Percentiles rank a stretch among this genome's conserved stretches.
Evolutionary conservation across 257 asterid genomes (phyloP).

Genomic region (Cinchona pubescens): DNA sequence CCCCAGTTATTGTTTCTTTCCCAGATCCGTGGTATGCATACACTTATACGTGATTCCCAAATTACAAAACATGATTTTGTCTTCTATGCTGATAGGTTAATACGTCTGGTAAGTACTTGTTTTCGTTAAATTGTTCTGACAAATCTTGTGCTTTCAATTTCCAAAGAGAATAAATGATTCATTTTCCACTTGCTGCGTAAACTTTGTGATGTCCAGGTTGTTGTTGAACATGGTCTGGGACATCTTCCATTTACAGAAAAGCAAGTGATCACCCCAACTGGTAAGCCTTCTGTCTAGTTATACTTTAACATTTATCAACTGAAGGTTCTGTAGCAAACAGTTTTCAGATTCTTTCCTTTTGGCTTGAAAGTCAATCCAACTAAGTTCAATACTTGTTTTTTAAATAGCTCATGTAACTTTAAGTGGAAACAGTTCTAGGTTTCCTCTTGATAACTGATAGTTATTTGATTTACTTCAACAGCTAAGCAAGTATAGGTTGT

Average conservation of each 20-base stretch:
- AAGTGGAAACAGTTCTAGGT: neutral
- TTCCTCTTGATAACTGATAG: neutral
- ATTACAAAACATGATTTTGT: conserved; percentile 91
- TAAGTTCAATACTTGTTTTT: too few species aligned
- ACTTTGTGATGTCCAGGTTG: conserved; percentile 57
- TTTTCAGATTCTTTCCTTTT: conserved; percentile 1
- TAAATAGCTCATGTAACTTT: neutral
- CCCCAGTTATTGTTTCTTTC: conserved; percentile 27
- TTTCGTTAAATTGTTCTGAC: conserved; percentile 20
- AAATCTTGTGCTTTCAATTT: neutral
- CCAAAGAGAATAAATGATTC: neutral
- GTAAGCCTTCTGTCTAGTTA: conserved; percentile 38
- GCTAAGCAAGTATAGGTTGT: neutral
- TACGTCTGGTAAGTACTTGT: conserved; percentile 70
- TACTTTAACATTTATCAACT: neutral
- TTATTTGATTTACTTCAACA: neutral
- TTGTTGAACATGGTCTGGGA: conserved; percentile 98
- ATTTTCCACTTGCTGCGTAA: conserved; percentile 17
- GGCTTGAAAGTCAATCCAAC: neutral
- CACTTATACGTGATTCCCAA: conserved; percentile 94
- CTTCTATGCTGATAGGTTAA: conserved; percentile 88
- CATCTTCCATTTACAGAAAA: conserved; percentile 98
- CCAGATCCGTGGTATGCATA: conserved; percentile 99
- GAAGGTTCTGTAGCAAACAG: neutral
- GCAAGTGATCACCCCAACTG: conserved; percentile 96